Evolutionary conservation across 2,329 filamentous ascomycete genomes (phyloP), one percentile per base, ranked within the genome.

Genomic region (Clarireedia hainanense): DNA sequence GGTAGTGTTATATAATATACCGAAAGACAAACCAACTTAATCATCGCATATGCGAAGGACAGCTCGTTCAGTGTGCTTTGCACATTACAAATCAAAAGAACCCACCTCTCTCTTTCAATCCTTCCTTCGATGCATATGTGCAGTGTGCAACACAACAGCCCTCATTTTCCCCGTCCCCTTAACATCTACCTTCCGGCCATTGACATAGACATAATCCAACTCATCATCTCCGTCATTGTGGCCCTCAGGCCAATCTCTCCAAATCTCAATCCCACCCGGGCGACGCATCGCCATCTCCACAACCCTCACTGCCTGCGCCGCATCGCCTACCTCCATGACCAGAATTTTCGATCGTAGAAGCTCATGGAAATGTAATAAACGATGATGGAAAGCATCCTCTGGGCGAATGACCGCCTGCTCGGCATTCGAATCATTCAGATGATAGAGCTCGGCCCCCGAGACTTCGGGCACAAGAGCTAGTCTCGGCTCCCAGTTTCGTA

Each of bases 401-500:
- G 20, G 4, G 2, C 5, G 15, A 24, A 27, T 30, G 26, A 6
- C 9, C 30, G 2, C 1, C 14, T 46, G 27, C 23, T 23, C 42
- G 26, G 5, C 14, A 14, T 45, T 49, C 3, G 37, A 10, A 15
- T 10, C 27, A 26, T 39, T 3, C 10, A 14, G 24, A 12, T 2
- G 39, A 9, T 23, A 5, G 4, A 12, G 37, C 20, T 39, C 39
- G 20, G 14, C 6, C 24, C 34, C 43, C 6, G 45, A 43, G 15
- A n/a, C 30, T 10, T 43, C 6, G 3, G 66, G 81, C 0, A 97
- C 88, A 14, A 97, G 76, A 0, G 94, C 94, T 12, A 88, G 72
- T 60, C 75, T 80, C 3, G 94, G 94, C 71, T 99, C 94, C 68
- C 83, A 90, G 47, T 83, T 83, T 15, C 90, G 81, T 30, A 96